These are phyloP conservation scores for Vanderwaltozyma tropicalis DNA, from an alignment of 805 yeast species.

Conservation along the genomic window DNA sequence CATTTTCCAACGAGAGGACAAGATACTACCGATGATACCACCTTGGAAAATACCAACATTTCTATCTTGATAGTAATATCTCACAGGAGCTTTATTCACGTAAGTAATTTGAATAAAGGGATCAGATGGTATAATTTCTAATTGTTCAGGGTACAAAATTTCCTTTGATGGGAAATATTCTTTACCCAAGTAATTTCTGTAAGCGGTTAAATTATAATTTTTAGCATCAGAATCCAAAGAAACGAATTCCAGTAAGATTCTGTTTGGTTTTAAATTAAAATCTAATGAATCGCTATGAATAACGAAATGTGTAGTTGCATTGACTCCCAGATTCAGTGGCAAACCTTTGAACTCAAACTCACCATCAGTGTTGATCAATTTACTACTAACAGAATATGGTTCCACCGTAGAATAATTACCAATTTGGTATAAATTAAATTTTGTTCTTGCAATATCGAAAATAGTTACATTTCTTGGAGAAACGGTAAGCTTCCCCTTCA, in stretches of 20 bases:
- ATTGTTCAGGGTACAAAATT: constrained; percentile 21
- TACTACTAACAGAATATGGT: constrained; percentile 9
- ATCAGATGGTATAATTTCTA: constrained; percentile 13
- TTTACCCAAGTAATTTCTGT: constrained; percentile 24
- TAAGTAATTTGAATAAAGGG: constrained; percentile 10
- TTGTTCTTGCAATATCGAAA: constrained; percentile 10
- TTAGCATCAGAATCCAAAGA: constrained; percentile 11
- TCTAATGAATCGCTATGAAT: constrained; percentile 22
- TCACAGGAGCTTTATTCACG: constrained; percentile 20
- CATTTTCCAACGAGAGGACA: constrained; percentile 31
- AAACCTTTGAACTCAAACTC: constrained; percentile 20
- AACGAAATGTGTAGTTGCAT: constrained; percentile 22
- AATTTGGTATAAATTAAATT: constrained; percentile 22
- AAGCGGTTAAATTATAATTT: constrained; percentile 11
- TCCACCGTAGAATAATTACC: constrained; percentile 10
- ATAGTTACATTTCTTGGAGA: constrained; percentile 4
- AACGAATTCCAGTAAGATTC: constrained; percentile 20
- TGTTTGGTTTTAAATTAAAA: constrained; percentile 27
- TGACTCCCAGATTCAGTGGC: constrained; percentile 18
- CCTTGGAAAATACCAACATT: constrained; percentile 25
- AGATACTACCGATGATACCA: constrained; percentile 31
- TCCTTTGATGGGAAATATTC: constrained; percentile 28
- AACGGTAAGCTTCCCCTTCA: constrained; percentile 1
- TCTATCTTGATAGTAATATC: constrained; percentile 28
- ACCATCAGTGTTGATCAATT: constrained; percentile 14